Evolutionary conservation across 2,329 filamentous ascomycete genomes (phyloP), one percentile per base, ranked within the genome.

Genomic region (Biscogniauxia marginata): DNA sequence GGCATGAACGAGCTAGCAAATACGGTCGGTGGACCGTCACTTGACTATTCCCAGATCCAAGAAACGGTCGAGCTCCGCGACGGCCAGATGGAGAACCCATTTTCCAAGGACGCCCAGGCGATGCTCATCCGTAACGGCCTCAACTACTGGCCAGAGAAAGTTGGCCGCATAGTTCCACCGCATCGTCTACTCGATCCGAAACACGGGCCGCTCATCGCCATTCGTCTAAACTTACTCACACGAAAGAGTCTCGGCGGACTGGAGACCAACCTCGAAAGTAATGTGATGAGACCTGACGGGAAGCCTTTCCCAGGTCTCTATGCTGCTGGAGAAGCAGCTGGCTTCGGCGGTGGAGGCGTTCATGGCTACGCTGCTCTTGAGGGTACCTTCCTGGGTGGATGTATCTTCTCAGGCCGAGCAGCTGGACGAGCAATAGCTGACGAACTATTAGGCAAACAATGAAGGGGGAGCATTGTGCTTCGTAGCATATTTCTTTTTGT

Each of bases 311-410:
- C 78, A 0, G 83, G 83, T 0, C 63, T 86, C 13, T 86, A 85
- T 54, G 83, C 84, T 0, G 84, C 83, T 0, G 84, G 84, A 5
- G 84, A 86, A 65, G 81, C 74, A 1, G 82, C 83, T 0, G 84
- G 84, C 0, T 86, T 86, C 55, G 84, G 84, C 0, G 84, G 84
- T 2, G 84, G 84, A 1, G 84, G 84, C 16, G 80, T 86, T 0
- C 84, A 86, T 61, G 84, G 84, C 0, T 86, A 86, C 63, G 84
- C 75, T 62, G 81, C 84, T 1, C 77, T 86, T 34, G 84, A 86
- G 67, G 84, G 84, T 0, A 86, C 84, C 0, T 86, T 86, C 64
- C 63, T 86, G 3, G 84, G 84, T 13, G 84, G 84, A 0, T 86
- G 84, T 56, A 85, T 86, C 62, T 86, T 86, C 62, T 85, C 83